These are phyloP conservation scores for Wickerhamiella kazuoi DNA, from an alignment of 805 yeast genomes.

Conservation along the genomic window DNA sequence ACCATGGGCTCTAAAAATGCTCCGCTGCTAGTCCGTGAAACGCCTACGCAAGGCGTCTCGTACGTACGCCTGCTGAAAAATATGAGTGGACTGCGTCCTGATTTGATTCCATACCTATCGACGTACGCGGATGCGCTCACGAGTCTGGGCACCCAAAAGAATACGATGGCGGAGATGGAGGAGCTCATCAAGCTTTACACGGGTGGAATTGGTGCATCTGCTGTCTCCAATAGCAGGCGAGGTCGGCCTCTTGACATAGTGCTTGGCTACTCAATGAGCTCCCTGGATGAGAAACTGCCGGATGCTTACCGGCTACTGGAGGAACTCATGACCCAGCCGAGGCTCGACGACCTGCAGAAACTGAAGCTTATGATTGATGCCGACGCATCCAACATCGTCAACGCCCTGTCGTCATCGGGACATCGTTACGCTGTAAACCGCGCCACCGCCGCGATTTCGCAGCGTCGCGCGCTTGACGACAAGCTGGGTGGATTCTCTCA, in stretches of 20 bases:
- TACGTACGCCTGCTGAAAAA: constrained; percentile 56
- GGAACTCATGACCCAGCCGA: constrained; percentile 52
- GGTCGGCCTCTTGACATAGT: constrained; percentile 9
- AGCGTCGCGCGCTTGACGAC: constrained; percentile 44
- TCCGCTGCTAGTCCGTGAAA: constrained; percentile 18
- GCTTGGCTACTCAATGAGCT: constrained; percentile 9
- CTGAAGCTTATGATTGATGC: constrained; percentile 55
- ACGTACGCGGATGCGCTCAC: constrained; percentile 65
- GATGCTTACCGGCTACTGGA: constrained; percentile 48
- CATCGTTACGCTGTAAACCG: constrained; percentile 62
- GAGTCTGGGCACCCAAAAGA: constrained; percentile 62
- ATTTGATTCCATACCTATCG: constrained; percentile 52
- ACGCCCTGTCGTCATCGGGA: constrained; percentile 71
- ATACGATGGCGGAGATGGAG: constrained; percentile 64
- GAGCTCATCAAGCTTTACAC: constrained; percentile 67
- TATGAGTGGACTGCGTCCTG: constrained; percentile 39
- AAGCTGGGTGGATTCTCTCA: constrained; percentile 59
- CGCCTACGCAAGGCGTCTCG: constrained; percentile 40
- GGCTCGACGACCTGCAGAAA: constrained; percentile 48
- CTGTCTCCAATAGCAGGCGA: constrained; percentile 7
- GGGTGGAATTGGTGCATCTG: constrained; percentile 61
- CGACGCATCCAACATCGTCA: constrained; percentile 57
- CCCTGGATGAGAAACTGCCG: constrained; percentile 40
- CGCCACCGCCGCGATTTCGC: constrained; percentile 47
- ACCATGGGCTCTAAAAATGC: not conserved